A percentile compares a stretch with the other conserved stretches of the same genome.
Conservation (phyloP, 2,329 filamentous ascomycete species). For the Diplodia scrobiculata region DNA sequence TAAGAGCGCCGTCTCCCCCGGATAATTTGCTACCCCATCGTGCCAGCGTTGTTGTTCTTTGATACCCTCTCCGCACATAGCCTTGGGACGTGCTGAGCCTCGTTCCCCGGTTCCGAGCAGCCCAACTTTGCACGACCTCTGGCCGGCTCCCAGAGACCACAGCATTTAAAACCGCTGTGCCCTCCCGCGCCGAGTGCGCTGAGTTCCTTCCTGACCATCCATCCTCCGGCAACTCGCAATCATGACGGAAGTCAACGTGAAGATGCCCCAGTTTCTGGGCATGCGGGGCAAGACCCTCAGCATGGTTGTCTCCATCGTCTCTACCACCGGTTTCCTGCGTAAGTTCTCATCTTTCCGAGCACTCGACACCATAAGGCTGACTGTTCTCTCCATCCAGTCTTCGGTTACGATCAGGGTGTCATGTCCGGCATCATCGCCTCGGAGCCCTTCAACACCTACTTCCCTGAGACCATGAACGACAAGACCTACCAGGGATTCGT, state of each 20-base stretch:
- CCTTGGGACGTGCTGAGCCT: constrained; percentile 16
- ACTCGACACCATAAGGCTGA: neutral
- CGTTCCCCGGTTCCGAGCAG: constrained; percentile 21
- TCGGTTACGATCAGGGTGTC: constrained; percentile 57
- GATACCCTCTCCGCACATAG: neutral
- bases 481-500: constrained; percentile 56
- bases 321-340: constrained; percentile 63
- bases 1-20: constrained; percentile 23
- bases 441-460: constrained; percentile 42
- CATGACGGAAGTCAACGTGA: constrained; percentile 33
- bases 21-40: constrained; percentile 18
- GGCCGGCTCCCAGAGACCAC: constrained; percentile 18
- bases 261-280: constrained; percentile 56
- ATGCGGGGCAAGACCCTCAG: constrained; percentile 61
- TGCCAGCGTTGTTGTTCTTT: constrained; percentile 11
- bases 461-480: constrained; percentile 47
- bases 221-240: constrained; percentile 32
- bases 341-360: constrained; percentile 6
- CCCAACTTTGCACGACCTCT: constrained; percentile 12
- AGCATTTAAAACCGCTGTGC: neutral
- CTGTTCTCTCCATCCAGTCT: constrained; percentile 40
- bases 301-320: constrained; percentile 62
- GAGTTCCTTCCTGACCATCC: neutral
- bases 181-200: constrained; percentile 3
- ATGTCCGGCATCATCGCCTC: constrained; percentile 45